Evolutionary conservation across 805 yeast genomes (phyloP).

Genomic region (Torulaspora microellipsoides): DNA sequence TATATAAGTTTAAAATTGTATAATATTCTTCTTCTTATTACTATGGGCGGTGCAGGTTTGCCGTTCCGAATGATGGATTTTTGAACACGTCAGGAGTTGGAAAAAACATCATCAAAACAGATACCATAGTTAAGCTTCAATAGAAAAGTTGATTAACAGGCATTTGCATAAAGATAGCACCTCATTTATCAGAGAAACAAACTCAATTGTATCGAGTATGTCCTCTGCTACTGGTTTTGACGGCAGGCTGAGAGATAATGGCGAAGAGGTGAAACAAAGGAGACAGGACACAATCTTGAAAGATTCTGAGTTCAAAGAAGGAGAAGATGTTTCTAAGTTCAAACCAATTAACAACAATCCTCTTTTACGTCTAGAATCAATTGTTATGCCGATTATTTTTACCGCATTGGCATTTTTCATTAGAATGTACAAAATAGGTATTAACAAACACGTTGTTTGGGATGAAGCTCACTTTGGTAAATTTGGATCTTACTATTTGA

Average conservation of each 20-base stretch:
- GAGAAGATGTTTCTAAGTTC: slow-evolving; percentile 21
- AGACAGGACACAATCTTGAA: slow-evolving; percentile 7
- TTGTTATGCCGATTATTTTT: slow-evolving; percentile 41
- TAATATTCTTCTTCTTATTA: too few species aligned
- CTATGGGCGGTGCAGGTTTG: too few species aligned
- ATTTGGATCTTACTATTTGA: slow-evolving; percentile 74
- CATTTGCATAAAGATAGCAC: too few species aligned
- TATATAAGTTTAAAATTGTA: too few species aligned
- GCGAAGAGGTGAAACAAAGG: slow-evolving; percentile 11
- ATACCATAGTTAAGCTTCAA: too few species aligned
- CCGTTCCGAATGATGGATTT: too few species aligned
- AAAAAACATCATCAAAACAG: slow-evolving; percentile 1
- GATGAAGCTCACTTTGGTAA: slow-evolving; percentile 90
- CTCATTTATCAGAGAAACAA: background rate
- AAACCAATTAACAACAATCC: slow-evolving; percentile 8
- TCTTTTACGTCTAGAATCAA: slow-evolving; percentile 29
- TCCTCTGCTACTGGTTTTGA: slow-evolving; percentile 24
- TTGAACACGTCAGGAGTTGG: slow-evolving; percentile 13
- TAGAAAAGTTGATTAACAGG: too few species aligned
- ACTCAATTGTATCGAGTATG: slow-evolving; percentile 15
- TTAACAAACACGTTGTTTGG: slow-evolving; percentile 66
- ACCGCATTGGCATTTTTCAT: slow-evolving; percentile 47
- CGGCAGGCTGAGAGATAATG: slow-evolving; percentile 11
- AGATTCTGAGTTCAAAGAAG: slow-evolving; percentile 2
- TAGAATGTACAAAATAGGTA: slow-evolving; percentile 56